phyloP scores from a whole-genome alignment of 2,329 filamentous ascomycete species.

The Simplicillium sp. region DNA sequence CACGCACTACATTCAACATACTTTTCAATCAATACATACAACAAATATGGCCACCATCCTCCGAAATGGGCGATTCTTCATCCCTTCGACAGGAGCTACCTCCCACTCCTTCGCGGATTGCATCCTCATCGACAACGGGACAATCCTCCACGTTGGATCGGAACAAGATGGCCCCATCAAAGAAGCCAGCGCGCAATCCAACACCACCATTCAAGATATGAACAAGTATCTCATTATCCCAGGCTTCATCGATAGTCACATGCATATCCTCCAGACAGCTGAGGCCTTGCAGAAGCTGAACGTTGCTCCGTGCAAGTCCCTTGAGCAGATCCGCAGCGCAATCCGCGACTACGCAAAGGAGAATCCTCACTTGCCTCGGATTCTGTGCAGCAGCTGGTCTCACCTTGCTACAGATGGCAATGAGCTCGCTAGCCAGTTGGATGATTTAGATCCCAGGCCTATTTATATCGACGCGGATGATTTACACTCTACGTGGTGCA shows the following conservation, averaged over 20 bases:
- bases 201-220: conserved; percentile 7
- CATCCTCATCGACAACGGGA: conserved; percentile 1
- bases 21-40: background rate
- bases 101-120: conserved; percentile 3
- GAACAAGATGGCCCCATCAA: conserved; percentile 2
- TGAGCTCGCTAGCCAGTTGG: conserved; percentile 28
- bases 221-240: conserved; percentile 28
- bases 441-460: conserved; percentile 37
- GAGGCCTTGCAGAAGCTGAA: conserved; percentile 36
- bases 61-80: conserved; percentile 4
- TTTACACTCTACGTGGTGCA: conserved; percentile 42
- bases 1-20: background rate
- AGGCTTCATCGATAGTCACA: conserved; percentile 42
- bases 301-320: conserved; percentile 28
- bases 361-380: conserved; percentile 30
- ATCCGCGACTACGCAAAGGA: conserved; percentile 28
- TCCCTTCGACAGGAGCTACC: background rate
- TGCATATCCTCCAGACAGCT: conserved; percentile 39
- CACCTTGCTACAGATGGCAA: conserved; percentile 24
- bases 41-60: conserved; percentile 3
- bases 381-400: conserved; percentile 40
- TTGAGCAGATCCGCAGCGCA: conserved; percentile 31
- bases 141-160: conserved; percentile 3
- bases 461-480: conserved; percentile 43
- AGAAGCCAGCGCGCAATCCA: background rate